These are phyloP conservation scores for Xerocomellus amylosporus DNA, from an alignment of 768 basidiomycete genomes.

Conservation along the genomic window DNA sequence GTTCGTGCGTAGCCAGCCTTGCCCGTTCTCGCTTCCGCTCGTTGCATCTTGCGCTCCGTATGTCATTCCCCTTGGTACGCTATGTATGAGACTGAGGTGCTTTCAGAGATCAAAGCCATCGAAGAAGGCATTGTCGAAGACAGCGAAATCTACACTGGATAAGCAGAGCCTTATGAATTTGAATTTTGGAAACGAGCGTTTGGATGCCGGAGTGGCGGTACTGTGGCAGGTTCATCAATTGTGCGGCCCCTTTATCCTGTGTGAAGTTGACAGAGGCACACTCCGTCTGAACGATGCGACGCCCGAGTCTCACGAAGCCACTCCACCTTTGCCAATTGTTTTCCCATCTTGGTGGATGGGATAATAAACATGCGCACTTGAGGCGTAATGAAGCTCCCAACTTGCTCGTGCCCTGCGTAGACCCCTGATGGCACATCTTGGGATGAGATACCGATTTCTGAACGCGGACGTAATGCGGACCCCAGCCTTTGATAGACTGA, in stretches of 20 bases:
- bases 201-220: background rate
- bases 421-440: background rate
- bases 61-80: background rate
- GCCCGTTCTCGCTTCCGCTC: conserved; percentile 26
- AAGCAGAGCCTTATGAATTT: background rate
- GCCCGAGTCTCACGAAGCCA: too few relatives aligned
- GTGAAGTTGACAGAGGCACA: background rate
- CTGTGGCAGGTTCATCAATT: too few relatives aligned
- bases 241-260: background rate
- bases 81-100: background rate
- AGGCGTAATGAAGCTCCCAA: background rate
- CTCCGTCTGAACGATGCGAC: background rate
- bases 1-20: conserved; percentile 17
- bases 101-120: conserved; percentile 31
- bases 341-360: background rate
- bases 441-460: background rate
- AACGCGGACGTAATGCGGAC: background rate
- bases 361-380: background rate
- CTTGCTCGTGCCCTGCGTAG: background rate
- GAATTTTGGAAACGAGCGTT: too few relatives aligned
- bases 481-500: background rate
- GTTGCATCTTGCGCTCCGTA: conserved; percentile 31
- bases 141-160: conserved; percentile 8
- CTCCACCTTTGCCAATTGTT: background rate
- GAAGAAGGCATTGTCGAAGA: conserved; percentile 25